phyloP scores from a whole-genome alignment of 1,284 basidiomycete species.

The Hymenochaete sp. region DNA sequence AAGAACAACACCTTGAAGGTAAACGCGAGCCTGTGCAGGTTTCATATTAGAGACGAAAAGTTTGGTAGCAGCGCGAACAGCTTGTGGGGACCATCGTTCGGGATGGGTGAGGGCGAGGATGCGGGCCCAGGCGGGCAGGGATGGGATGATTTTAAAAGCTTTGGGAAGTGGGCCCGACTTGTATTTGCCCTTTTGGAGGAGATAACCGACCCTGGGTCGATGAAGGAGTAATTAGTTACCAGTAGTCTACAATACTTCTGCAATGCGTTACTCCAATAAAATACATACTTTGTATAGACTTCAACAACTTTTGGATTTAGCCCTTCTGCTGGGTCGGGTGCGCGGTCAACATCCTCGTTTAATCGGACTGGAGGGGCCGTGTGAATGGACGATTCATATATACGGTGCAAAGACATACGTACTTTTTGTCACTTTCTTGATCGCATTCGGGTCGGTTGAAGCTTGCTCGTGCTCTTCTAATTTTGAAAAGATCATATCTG shows the following conservation, averaged over 20 bases:
- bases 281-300: slow-evolving; percentile 82
- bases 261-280: too few relatives aligned
- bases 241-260: neutral
- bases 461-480: slow-evolving; percentile 48
- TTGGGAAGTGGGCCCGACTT: slow-evolving; percentile 95
- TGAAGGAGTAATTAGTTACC: slow-evolving; percentile 1
- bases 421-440: slow-evolving; percentile 54
- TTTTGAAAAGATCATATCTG: slow-evolving; percentile 94
- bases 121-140: slow-evolving; percentile 92
- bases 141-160: slow-evolving; percentile 97
- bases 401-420: slow-evolving; percentile 10
- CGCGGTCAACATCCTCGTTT: slow-evolving; percentile 42
- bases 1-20: slow-evolving; percentile 86
- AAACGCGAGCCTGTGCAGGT: slow-evolving; percentile 90
- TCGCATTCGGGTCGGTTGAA: slow-evolving; percentile 40
- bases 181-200: slow-evolving; percentile 70
- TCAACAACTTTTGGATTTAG: slow-evolving; percentile 96
- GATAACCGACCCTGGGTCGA: slow-evolving; percentile 65
- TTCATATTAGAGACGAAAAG: slow-evolving; percentile 98
- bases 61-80: slow-evolving; percentile 87
- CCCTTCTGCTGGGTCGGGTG: slow-evolving; percentile 82
- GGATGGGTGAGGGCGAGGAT: slow-evolving; percentile 91
- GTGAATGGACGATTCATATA: slow-evolving; percentile 7
- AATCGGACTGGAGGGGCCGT: slow-evolving; percentile 2
- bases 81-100: slow-evolving; percentile 92